phyloP scores from a whole-genome alignment of 306 rosid species.

The Lablab purpureus region DNA sequence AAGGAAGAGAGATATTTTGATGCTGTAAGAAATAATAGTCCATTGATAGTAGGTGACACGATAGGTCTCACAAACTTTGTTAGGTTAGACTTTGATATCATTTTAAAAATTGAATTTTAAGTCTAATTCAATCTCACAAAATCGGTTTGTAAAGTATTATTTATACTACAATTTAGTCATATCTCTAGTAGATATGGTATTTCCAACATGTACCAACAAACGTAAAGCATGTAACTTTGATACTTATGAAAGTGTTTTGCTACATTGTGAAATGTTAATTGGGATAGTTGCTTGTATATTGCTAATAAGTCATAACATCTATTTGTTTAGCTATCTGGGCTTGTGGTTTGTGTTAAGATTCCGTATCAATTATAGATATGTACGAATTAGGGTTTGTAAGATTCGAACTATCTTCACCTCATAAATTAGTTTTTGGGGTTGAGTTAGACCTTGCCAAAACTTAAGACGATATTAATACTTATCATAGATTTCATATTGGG shows the following conservation, averaged over 20 bases:
- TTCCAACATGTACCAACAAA: not conserved
- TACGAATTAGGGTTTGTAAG: not conserved
- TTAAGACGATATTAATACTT: not conserved
- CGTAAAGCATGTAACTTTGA: slow-evolving; percentile 3
- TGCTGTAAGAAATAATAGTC: not conserved
- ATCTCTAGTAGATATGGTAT: too few relatives aligned
- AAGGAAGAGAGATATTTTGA: slow-evolving; percentile 9
- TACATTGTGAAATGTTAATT: slow-evolving; percentile 13
- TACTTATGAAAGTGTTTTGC: slow-evolving; percentile 1
- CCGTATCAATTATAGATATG: not conserved
- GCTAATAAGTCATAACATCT: not conserved
- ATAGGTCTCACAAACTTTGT: too few relatives aligned
- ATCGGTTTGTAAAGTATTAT: too few relatives aligned
- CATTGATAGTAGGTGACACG: not conserved
- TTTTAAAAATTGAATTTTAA: too few relatives aligned
- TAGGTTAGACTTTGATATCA: too few relatives aligned
- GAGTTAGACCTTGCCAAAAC: not conserved
- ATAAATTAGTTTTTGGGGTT: not conserved
- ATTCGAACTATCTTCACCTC: not conserved
- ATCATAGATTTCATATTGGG: not conserved
- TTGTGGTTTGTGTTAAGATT: not conserved
- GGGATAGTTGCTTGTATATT: slow-evolving; percentile 19
- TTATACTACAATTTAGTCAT: too few relatives aligned
- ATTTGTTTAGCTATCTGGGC: not conserved
- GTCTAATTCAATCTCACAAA: too few relatives aligned